Base-by-base conservation (phyloP, 495 filamentous ascomycete genomes). In the Aspergillus olivimuriae region DNA sequence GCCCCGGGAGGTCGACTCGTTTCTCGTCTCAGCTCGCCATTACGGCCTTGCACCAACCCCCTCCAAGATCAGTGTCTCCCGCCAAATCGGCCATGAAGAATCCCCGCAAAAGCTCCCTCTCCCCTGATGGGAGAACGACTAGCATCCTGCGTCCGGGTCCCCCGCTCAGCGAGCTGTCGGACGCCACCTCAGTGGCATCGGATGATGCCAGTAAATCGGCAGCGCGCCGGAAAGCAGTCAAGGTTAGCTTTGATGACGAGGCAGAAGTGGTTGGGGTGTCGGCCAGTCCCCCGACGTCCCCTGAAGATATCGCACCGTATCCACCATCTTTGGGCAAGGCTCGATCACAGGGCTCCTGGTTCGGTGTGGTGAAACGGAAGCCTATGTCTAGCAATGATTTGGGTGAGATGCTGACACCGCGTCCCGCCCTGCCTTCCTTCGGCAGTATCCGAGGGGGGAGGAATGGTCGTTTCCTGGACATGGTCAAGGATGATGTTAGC, bases 171-270 rank as follows among this genome's bases (percentile, higher is more conserved):
- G 82, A 85, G 44, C 50, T 68, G 1, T 85, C 81, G 0, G 79
- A 83, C 51, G 76, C 68, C 9, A 73, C 72, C 4, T 82, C 79
- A 4, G 62, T 72, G 8, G 62, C 62, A 9, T 80, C 77, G 5
- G 83, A 88, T 17, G 86, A 89, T 18, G 67, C 70, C 9, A 46
- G 56, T 4, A 60, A 70, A 19, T 44, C 64, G 4, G 57, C 57
- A 11, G 61, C 60, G 45, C 82, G 77, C 34, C 91, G 81, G 61
- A 90, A 84, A 55, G 66, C 70, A 19, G 81, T 75, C 6, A 78
- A 87, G 39, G 89, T 95, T 49, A 95, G 88, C 62, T 95, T 95
- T 52, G 87, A 92, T 48, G 88, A 94, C 17, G 75, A 78, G 26
- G 69, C 79, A 1, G 72, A 80, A 31, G 62, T 81, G 40, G 76